Evolutionary conservation across 495 filamentous ascomycete species (phyloP), one percentile per base, ranked within the genome.

Genomic region (Penicillium paxilli): DNA sequence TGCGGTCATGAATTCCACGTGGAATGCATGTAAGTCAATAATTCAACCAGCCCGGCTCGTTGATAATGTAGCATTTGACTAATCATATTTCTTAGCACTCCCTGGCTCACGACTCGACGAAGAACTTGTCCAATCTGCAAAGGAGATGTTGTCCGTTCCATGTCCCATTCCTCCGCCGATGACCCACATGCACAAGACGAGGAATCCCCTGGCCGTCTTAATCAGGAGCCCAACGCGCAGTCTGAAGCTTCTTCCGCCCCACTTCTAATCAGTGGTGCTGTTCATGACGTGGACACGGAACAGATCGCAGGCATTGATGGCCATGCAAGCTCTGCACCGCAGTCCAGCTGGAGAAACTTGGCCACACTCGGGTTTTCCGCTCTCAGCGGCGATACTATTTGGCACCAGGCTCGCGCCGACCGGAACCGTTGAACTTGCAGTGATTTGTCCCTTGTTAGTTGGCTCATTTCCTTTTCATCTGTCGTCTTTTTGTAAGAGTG

Each of bases 111-210:
- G 9, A 97, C 92, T 26, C 87, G 92, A 35, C 89, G 92, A 48
- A 85, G 94, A 57, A 98, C 95, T 22, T 98, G 94, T 60, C 94
- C 94, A 5, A 98, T 98, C 38, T 98, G 94, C 77, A 98, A 98
- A 69, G 91, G 90, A 22, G 94, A 98, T 61, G 95, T 98, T 26
- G 94, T 98, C 20, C 80, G 84, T 44, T 81, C 77, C 8, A 75
- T 83, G 76, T 62, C 72, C 26, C 69, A 80, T 35, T 61, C 59
- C 24, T 52, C 76, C 67, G 32, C 79, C 76, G 32, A 70, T 81
- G 51, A 83, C 73, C 33, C 77, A 71, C 47, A 74, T 23, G 73
- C 79, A 16, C 73, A 78, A 20, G 58, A 75, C 20, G 79, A 83
- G 6, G 69, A 77, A 51, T 64, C 71, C 17, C 63, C 63, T 7